Evolutionary conservation across 2,329 filamentous ascomycete genomes (phyloP), one percentile per base, ranked within the genome.

Genomic region (Cladosporium sp.): DNA sequence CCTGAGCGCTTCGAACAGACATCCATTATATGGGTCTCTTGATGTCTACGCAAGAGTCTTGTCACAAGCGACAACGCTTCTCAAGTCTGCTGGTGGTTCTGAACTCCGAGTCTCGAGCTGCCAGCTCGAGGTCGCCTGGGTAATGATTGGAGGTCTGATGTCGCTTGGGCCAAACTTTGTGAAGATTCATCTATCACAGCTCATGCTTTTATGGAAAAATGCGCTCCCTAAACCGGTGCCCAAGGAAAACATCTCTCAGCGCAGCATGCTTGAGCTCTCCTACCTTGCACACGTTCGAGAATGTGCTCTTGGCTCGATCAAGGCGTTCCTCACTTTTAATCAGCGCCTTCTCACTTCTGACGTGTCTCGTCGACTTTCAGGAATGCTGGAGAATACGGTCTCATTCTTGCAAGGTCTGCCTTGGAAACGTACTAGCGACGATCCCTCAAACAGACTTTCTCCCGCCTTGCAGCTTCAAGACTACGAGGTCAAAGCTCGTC

Each of bases 101-200:
- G 93, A 99, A 70, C 78, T 99, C 54, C 86, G 93, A 25, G 86
- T 94, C 35, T 96, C 94, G 6, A 90, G 90, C 66, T 96, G 91
- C 1, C 94, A 99, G 69, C 91, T 99, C 22, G 94, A 99, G 70
- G 92, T 99, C 2, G 94, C 94, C 4, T 99, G 94, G 93, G 95
- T 96, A 48, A 78, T 99, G 58, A 96, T 99, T 47, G 94, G 95
- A 36, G 94, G 95, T 0, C 77, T 99, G 56, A 97, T 97, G 93
- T 91, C 92, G 0, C 81, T 99, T 0, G 94, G 94, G 0, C 93
- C 94, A 3, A 97, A 96, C 72, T 99, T 99, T 72, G 93, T 97
- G 73, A 99, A 99, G 75, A 97, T 97, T 22, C 94, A 99, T 73
- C 81, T 99, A 7, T 93, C 92, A 2, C 94, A 99, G 69, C 80